phyloP scores from a whole-genome alignment of 1,284 basidiomycete species.

The Vanrija humicola region DNA sequence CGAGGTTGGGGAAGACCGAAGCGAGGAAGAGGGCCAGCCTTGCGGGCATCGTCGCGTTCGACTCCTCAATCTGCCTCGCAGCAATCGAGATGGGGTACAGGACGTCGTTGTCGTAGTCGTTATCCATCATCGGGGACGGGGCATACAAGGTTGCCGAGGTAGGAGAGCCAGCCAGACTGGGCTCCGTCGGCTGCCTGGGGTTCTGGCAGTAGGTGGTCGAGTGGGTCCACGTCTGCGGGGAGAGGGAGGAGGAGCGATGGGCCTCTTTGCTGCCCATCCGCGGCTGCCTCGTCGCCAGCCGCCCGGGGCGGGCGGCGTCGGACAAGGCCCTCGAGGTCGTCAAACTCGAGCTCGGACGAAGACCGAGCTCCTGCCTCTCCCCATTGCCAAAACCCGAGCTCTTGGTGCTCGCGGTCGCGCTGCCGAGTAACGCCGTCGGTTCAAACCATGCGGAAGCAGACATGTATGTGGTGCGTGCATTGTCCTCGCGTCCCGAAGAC shows the following conservation, averaged over 20 bases:
- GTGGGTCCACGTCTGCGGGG: conserved; percentile 4
- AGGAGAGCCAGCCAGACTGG: conserved; percentile 1
- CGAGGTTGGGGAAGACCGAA: no score
- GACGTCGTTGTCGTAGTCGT: no score
- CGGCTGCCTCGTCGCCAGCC: not conserved
- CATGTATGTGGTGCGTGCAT: not conserved
- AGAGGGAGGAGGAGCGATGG: not conserved
- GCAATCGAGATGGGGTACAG: no score
- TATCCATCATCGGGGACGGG: not conserved
- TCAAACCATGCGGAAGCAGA: not conserved
- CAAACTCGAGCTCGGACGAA: not conserved
- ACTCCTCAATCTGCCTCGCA: no score
- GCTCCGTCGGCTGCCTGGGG: not conserved
- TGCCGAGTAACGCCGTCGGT: conserved; percentile 2
- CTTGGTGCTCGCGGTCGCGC: not conserved
- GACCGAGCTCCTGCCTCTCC: conserved; percentile 11
- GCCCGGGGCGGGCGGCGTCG: not conserved
- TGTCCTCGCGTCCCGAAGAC: not conserved
- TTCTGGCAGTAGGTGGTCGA: conserved; percentile 8
- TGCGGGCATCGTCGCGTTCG: no score
- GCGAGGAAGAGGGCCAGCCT: no score
- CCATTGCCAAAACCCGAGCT: conserved; percentile 12
- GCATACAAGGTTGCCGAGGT: conserved; percentile 9
- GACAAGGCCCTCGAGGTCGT: not conserved
- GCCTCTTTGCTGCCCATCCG: not conserved